A percentile compares a stretch with the other conserved stretches of the same genome.
These are phyloP conservation scores for Argentina anserina DNA, from an alignment of 306 rosid species.

Conservation along the genomic window DNA sequence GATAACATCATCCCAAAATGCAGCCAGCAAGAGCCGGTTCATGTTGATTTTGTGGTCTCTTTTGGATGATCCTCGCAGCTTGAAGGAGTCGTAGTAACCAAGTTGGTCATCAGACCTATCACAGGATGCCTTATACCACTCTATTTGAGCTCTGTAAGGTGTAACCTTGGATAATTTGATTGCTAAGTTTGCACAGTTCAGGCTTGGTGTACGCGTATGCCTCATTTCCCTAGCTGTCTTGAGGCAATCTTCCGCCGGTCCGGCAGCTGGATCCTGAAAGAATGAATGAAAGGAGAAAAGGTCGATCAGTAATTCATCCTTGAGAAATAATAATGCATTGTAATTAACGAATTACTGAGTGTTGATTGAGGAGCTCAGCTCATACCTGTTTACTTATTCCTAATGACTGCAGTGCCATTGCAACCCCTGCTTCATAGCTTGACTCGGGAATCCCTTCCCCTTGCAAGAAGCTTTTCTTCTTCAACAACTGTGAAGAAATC, in stretches of 20 bases:
- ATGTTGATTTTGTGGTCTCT: slow-evolving; percentile 46
- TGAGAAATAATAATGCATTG: no score
- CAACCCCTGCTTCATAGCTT: slow-evolving; percentile 73
- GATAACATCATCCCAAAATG: slow-evolving; percentile 60
- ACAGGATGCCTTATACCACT: slow-evolving; percentile 67
- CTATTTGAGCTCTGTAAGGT: slow-evolving; percentile 75
- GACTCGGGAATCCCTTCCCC: slow-evolving; percentile 42
- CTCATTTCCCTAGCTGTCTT: slow-evolving; percentile 58
- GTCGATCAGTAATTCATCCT: not conserved
- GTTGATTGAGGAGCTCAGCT: not conserved
- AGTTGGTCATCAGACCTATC: slow-evolving; percentile 49
- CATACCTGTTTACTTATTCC: slow-evolving; percentile 65
- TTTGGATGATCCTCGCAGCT: slow-evolving; percentile 43
- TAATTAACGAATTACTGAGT: no score
- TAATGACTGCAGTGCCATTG: slow-evolving; percentile 59
- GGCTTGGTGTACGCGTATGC: slow-evolving; percentile 46
- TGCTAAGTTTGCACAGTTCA: slow-evolving; percentile 57
- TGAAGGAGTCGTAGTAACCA: slow-evolving; percentile 82
- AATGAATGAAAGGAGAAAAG: not conserved
- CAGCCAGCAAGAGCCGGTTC: slow-evolving; percentile 58
- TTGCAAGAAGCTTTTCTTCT: slow-evolving; percentile 30
- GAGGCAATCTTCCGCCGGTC: slow-evolving; percentile 55
- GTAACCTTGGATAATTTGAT: slow-evolving; percentile 45
- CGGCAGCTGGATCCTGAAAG: slow-evolving; percentile 46
- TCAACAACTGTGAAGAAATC: slow-evolving; percentile 39